Percentiles rank a stretch among this genome's conserved stretches.
Conservation (phyloP, 2,329 filamentous ascomycete species). For the Fusarium temperatum region DNA sequence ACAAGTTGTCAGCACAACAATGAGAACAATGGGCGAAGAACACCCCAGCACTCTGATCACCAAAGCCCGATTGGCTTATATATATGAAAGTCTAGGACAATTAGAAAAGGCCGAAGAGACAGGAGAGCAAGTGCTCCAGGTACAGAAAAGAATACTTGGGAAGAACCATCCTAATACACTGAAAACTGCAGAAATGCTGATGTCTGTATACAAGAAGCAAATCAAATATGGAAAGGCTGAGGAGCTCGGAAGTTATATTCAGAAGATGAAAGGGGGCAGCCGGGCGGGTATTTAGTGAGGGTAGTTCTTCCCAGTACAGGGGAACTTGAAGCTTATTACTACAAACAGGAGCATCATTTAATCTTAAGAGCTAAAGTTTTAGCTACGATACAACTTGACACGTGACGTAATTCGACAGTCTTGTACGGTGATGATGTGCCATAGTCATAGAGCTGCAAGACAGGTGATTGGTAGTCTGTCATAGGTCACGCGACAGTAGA, state of each 20-base stretch:
- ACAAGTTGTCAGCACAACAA: rapidly evolving
- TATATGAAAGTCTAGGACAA: rapidly evolving
- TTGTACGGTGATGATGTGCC: rapidly evolving
- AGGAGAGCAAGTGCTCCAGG: background rate
- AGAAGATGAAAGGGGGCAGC: rapidly evolving
- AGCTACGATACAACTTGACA: rapidly evolving
- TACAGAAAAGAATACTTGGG: background rate
- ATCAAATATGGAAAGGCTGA: background rate
- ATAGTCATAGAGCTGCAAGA: background rate
- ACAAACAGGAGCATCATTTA: rapidly evolving
- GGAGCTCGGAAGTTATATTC: background rate
- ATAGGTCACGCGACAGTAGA: background rate
- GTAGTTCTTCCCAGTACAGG: rapidly evolving
- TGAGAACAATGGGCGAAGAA: rapidly evolving
- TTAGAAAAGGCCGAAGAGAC: background rate
- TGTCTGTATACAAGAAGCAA: rapidly evolving
- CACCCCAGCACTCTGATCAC: rapidly evolving
- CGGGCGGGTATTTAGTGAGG: rapidly evolving
- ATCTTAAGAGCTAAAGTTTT: rapidly evolving
- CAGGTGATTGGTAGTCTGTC: rapidly evolving
- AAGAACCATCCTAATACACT: rapidly evolving
- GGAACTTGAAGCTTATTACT: background rate
- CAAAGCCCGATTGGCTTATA: rapidly evolving
- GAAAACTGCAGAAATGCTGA: rapidly evolving
- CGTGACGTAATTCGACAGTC: rapidly evolving